Evolutionary conservation across 768 basidiomycete species (phyloP).

Genomic region (Butyriboletus loyo): DNA sequence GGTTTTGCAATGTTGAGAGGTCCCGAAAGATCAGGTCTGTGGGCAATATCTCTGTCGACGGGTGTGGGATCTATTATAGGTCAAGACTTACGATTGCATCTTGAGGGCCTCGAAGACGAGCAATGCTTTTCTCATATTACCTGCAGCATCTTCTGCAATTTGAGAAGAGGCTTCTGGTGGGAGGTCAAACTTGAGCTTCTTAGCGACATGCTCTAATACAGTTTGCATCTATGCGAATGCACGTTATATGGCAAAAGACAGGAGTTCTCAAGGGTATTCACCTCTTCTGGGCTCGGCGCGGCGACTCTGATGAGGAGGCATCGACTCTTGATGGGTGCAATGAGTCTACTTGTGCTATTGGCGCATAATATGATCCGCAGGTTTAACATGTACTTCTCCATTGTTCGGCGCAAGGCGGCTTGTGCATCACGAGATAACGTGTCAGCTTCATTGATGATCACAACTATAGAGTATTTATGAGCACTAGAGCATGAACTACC

Average conservation of each 20-base stretch:
- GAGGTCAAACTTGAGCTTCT: conserved; percentile 75
- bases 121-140: conserved; percentile 93
- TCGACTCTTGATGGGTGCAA: conserved; percentile 94
- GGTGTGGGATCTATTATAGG: background rate
- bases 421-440: conserved; percentile 93
- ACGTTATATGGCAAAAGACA: background rate
- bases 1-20: conserved; percentile 86
- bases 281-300: conserved; percentile 78
- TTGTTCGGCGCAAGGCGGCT: conserved; percentile 92
- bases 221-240: conserved; percentile 59
- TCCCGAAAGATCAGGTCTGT: conserved; percentile 79
- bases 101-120: conserved; percentile 93
- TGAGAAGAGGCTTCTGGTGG: conserved; percentile 71
- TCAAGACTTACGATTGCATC: conserved; percentile 81
- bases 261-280: conserved; percentile 29
- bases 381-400: conserved; percentile 99
- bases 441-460: conserved; percentile 97
- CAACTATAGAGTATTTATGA: conserved; percentile 51
- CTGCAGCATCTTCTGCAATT: conserved; percentile 77
- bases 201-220: conserved; percentile 78
- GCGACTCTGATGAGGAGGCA: conserved; percentile 93
- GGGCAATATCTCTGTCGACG: background rate
- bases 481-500: background rate
- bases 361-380: conserved; percentile 96
- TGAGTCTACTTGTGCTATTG: conserved; percentile 91